These are phyloP conservation scores for Penicillium oxalicum DNA, from an alignment of 2,329 filamentous ascomycete species.

Conservation along the genomic window DNA sequence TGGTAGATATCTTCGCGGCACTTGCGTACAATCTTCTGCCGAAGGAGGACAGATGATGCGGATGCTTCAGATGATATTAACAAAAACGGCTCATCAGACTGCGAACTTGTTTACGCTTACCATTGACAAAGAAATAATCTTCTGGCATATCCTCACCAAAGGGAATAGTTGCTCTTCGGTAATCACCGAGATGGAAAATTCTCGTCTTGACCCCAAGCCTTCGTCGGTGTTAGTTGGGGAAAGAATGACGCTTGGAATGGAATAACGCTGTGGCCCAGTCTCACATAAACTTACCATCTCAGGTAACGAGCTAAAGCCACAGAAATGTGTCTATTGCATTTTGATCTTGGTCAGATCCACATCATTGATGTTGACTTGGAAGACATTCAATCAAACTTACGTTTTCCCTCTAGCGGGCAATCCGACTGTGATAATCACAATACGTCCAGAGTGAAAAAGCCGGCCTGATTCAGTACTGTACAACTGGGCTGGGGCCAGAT, in stretches of 20 bases:
- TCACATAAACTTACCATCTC: constrained; percentile 58
- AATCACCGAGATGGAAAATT: constrained; percentile 96
- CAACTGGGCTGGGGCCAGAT: constrained; percentile 89
- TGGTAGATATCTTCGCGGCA: constrained; percentile 95
- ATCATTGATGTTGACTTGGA: not conserved
- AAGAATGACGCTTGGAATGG: not conserved
- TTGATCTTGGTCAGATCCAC: not conserved
- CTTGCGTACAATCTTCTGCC: constrained; percentile 96
- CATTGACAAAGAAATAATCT: constrained; percentile 96
- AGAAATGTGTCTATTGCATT: constrained; percentile 67
- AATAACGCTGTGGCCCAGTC: not conserved
- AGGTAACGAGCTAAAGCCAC: constrained; percentile 93
- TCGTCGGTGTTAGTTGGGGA: constrained; percentile 1
- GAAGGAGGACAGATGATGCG: constrained; percentile 81
- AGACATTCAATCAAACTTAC: constrained; percentile 43
- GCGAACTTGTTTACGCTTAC: constrained; percentile 22
- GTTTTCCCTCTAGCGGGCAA: constrained; percentile 94
- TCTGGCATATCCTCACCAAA: constrained; percentile 79
- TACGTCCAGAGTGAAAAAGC: constrained; percentile 92
- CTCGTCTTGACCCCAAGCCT: constrained; percentile 96
- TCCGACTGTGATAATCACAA: constrained; percentile 95
- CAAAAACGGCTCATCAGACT: not conserved
- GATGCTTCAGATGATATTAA: constrained; percentile 50
- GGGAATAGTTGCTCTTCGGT: constrained; percentile 84
- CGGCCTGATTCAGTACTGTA: constrained; percentile 98